These are phyloP conservation scores for Nicotiana paniculata DNA, from an alignment of 257 asterid genomes.

Conservation along the genomic window DNA sequence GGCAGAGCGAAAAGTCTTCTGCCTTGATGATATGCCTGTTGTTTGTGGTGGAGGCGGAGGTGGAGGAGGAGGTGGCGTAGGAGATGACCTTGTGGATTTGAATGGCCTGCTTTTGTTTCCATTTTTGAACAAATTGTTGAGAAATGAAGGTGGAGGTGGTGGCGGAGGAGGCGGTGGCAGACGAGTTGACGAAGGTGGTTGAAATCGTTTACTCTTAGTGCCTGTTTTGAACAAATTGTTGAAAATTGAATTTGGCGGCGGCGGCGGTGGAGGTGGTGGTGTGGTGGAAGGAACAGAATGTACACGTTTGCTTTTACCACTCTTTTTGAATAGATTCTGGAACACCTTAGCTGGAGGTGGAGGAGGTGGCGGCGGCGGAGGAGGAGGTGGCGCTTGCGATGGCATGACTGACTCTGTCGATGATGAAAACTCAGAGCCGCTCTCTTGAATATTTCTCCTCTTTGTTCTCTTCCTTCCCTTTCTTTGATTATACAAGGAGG, in stretches of 20 bases:
- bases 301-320: conserved; percentile 53
- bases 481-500: conserved; percentile 51
- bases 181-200: background rate
- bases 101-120: conserved; percentile 43
- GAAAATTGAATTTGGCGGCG: conserved; percentile 62
- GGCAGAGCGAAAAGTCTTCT: conserved; percentile 4
- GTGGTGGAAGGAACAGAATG: conserved; percentile 52
- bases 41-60: conserved; percentile 21
- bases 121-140: conserved; percentile 46
- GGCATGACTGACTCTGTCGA: conserved; percentile 29
- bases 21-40: background rate
- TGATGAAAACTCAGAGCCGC: conserved; percentile 31
- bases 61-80: conserved; percentile 27
- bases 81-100: conserved; percentile 20
- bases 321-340: conserved; percentile 62
- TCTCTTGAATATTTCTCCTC: conserved; percentile 33
- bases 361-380: conserved; percentile 63
- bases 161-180: conserved; percentile 18
- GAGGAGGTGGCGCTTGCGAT: conserved; percentile 28
- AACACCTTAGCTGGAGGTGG: conserved; percentile 52
- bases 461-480: conserved; percentile 44
- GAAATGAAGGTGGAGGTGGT: conserved; percentile 55
- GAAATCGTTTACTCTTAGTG: conserved; percentile 46
- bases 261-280: conserved; percentile 63
- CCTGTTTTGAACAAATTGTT: conserved; percentile 54